Evolutionary conservation across 1,284 basidiomycete species (phyloP), one percentile per base, ranked within the genome.

Genomic region (Fomitopsis betulina): DNA sequence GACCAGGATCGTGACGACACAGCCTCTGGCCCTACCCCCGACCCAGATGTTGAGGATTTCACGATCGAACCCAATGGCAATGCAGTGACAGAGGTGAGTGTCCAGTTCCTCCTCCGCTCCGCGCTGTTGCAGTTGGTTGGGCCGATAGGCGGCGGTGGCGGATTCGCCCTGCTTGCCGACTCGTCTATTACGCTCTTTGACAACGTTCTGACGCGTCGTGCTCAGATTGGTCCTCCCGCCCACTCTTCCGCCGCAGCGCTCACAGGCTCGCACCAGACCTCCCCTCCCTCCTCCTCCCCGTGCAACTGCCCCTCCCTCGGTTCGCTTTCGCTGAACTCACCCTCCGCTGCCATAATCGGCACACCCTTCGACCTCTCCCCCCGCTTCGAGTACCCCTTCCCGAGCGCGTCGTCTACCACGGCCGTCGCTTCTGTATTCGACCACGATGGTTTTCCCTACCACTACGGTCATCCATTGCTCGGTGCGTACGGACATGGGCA

Each of bases 301-400:
- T 21, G 58, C n/a, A 69, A 68, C 59, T 67, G 59, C 43, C 55
- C 70, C 45, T 63, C 64, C 40, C 65, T 70, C 35, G 55, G 58
- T 33, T 58, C 60, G 45, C 63, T 72, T 38, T 59, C 59, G 30
- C 67, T 73, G 17, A 70, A 73, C 62, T 73, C 72, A 5, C 72
- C 72, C 12, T 71, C 70, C 5, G 64, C 69, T 42, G 42, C 42
- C 6, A 69, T 73, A 61, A 52, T 73, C 35, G 72, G 72, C 58
- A 73, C 72, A 1, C 72, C 72, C 15, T 70, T 73, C 61, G 71
- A 73, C 58, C 61, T 64, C 45, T 68, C 68, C 35, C 68, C 72
- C 10, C 68, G 70, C 45, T 73, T 73, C 63, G 72, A 73, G 62
- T 73, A 73, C 55, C 72, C 72, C 33, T 73, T 73, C 63, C 70